phyloP scores from a whole-genome alignment of 495 filamentous ascomycete genomes.

The Penicillium lividum region DNA sequence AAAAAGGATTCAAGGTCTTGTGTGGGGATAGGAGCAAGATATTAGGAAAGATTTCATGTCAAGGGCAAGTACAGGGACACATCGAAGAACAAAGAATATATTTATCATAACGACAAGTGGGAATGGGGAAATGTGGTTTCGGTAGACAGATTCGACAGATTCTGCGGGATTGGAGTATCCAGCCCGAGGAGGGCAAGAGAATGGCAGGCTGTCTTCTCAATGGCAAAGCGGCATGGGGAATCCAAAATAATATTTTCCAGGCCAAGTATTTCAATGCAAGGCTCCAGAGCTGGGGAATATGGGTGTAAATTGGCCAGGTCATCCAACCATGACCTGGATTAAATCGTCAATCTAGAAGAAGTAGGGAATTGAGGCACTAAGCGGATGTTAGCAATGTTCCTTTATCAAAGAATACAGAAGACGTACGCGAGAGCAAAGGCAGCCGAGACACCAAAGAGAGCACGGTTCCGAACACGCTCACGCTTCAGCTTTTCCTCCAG shows the following conservation, averaged over 20 bases:
- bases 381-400: slow-evolving; percentile 22
- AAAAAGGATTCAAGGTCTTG: not conserved
- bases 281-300: slow-evolving; percentile 1
- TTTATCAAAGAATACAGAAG: not conserved
- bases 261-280: not conserved
- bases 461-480: slow-evolving; percentile 79
- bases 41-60: slow-evolving; percentile 20
- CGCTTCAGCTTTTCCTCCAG: slow-evolving; percentile 74
- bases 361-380: slow-evolving; percentile 49
- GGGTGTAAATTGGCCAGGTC: not conserved
- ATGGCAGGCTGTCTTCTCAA: slow-evolving; percentile 11
- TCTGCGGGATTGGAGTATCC: not conserved
- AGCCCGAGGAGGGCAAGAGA: slow-evolving; percentile 2
- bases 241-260: slow-evolving; percentile 5
- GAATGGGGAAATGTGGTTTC: slow-evolving; percentile 11
- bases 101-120: slow-evolving; percentile 34
- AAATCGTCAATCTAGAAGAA: slow-evolving; percentile 37
- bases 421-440: slow-evolving; percentile 88
- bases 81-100: slow-evolving; percentile 24
- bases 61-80: slow-evolving; percentile 17
- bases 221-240: slow-evolving; percentile 7
- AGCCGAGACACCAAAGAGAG: slow-evolving; percentile 79
- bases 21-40: slow-evolving; percentile 11
- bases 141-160: not conserved
- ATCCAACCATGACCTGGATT: not conserved